These are phyloP conservation scores for Plectosphaerella sp. DNA, from an alignment of 2,329 filamentous ascomycete species.

Conservation along the genomic window DNA sequence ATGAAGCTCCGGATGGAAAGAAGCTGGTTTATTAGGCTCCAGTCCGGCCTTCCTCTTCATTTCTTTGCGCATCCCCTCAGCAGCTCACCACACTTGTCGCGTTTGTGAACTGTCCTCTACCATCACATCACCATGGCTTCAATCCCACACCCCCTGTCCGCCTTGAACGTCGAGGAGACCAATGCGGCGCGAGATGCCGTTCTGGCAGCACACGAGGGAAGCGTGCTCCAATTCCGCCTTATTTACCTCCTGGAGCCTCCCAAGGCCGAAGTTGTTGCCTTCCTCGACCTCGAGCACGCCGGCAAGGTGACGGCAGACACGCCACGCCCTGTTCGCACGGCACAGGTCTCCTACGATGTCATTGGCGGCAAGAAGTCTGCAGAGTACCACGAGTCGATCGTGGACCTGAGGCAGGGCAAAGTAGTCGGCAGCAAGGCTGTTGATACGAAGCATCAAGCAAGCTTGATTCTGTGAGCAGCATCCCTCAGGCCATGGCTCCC, in stretches of 20 bases:
- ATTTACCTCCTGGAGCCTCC: constrained; percentile 41
- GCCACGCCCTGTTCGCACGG: constrained; percentile 27
- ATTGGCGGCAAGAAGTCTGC: constrained; percentile 18
- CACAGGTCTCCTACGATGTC: constrained; percentile 30
- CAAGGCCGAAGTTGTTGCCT: constrained; percentile 35
- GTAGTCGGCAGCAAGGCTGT: constrained; percentile 20
- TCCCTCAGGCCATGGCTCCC: not conserved
- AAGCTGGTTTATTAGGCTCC: too few species aligned
- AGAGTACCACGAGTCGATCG: constrained; percentile 27
- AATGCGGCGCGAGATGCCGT: constrained; percentile 29
- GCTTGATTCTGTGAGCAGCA: constrained; percentile 21
- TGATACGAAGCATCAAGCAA: constrained; percentile 21
- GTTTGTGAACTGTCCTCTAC: too few species aligned
- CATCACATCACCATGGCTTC: constrained; percentile 7
- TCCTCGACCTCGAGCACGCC: constrained; percentile 35
- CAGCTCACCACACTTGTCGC: too few species aligned
- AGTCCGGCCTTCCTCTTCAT: not conserved
- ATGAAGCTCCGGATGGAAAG: too few species aligned
- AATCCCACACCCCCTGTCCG: constrained; percentile 26
- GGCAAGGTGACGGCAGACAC: constrained; percentile 16
- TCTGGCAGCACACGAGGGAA: constrained; percentile 18
- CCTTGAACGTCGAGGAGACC: constrained; percentile 21
- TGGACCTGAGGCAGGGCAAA: constrained; percentile 22
- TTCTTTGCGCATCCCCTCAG: not conserved
- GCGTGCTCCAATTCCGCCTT: constrained; percentile 33